Percentiles rank a stretch among this genome's conserved stretches.
Evolutionary conservation across 352 stramenopile genomes (phyloP).

Genomic region (Phytophthora tentaculata): DNA sequence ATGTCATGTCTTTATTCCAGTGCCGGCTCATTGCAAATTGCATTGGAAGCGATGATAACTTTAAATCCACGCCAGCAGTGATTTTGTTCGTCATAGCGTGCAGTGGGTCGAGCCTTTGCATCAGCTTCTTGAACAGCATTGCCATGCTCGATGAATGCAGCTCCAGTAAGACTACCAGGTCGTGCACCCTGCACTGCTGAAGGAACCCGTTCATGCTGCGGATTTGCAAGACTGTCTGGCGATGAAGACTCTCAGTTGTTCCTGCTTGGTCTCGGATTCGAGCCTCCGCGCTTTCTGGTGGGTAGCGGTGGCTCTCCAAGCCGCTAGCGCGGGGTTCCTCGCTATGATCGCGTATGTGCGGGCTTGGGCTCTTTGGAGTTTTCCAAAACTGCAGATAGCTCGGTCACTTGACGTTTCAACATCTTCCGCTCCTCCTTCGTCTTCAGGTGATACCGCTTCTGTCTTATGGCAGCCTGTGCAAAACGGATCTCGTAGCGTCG

Average conservation of each 20-base stretch:
- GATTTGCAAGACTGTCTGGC: background rate
- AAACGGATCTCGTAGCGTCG: background rate
- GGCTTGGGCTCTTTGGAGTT: background rate
- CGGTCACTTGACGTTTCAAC: background rate
- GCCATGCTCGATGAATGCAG: background rate
- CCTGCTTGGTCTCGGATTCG: background rate
- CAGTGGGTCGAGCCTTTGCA: conserved; percentile 4
- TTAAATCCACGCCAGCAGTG: conserved; percentile 12
- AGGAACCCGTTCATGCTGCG: background rate
- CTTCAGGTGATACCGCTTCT: background rate
- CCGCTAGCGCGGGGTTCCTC: background rate
- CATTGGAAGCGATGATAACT: conserved; percentile 15
- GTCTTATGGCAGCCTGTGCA: background rate
- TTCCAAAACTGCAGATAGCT: background rate
- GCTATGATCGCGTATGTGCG: background rate
- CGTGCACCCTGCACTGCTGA: background rate
- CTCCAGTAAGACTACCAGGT: background rate
- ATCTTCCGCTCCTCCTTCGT: background rate
- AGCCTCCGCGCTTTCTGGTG: background rate
- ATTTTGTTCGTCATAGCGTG: conserved; percentile 32
- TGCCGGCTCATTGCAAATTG: conserved; percentile 20
- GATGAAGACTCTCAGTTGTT: background rate
- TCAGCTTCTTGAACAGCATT: background rate
- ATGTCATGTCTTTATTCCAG: conserved; percentile 21
- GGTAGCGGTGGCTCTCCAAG: background rate